phyloP scores from a whole-genome alignment of 2,329 filamentous ascomycete genomes.

The Purpureocillium takamizusanense region DNA sequence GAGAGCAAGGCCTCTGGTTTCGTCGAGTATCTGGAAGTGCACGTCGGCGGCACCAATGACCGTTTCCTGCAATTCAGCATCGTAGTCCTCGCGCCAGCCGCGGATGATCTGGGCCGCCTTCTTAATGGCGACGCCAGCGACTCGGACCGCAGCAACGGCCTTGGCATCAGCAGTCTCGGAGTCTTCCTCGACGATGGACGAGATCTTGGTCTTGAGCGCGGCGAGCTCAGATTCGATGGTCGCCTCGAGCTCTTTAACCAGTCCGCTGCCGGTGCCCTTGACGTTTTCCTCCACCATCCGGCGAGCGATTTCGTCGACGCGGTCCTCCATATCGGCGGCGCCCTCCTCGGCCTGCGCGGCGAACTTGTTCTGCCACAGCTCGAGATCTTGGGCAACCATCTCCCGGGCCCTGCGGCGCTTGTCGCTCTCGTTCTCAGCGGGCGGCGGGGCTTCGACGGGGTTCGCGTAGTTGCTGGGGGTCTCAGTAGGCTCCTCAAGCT shows the following conservation, averaged over 20 bases:
- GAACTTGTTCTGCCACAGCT: conserved; percentile 83
- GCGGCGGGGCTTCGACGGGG: conserved; percentile 34
- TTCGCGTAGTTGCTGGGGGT: conserved; percentile 15
- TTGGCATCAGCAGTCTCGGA: conserved; percentile 30
- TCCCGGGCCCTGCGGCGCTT: conserved; percentile 50
- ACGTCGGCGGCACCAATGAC: conserved; percentile 67
- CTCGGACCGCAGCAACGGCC: conserved; percentile 44
- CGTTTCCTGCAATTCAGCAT: conserved; percentile 57
- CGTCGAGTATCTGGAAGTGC: conserved; percentile 73
- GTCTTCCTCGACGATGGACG: conserved; percentile 46
- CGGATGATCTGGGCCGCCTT: conserved; percentile 68
- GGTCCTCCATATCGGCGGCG: conserved; percentile 60
- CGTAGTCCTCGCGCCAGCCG: conserved; percentile 65
- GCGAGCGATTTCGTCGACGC: conserved; percentile 48
- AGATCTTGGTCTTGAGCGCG: conserved; percentile 58
- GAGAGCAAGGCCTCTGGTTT: conserved; percentile 73
- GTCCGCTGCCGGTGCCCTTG: conserved; percentile 53
- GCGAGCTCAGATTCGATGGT: conserved; percentile 55
- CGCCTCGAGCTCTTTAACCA: conserved; percentile 60
- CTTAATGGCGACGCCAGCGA: conserved; percentile 65
- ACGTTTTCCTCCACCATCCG: conserved; percentile 54
- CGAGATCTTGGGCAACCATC: conserved; percentile 68
- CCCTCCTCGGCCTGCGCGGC: conserved; percentile 78
- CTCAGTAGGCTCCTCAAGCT: conserved; percentile 14
- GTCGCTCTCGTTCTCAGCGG: conserved; percentile 40